A percentile compares a stretch with the other conserved stretches of the same genome.
phyloP scores from a whole-genome alignment of 2,329 filamentous ascomycete genomes.

The Stenocarpella maydis region DNA sequence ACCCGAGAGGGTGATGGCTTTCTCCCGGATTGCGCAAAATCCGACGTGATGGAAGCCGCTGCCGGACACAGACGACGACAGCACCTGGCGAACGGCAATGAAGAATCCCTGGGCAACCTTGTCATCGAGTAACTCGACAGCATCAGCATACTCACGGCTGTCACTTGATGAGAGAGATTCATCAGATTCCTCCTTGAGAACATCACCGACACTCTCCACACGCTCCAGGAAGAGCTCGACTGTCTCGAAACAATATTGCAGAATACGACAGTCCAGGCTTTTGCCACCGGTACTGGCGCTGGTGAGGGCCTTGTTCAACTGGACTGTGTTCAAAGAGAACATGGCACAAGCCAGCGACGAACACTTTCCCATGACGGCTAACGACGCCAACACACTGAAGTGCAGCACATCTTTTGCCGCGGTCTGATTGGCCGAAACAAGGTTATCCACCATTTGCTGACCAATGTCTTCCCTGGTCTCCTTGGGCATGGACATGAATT shows the following conservation, averaged over 20 bases:
- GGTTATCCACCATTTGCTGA: slow-evolving; percentile 55
- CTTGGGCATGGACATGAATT: slow-evolving; percentile 59
- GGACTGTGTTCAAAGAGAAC: slow-evolving; percentile 58
- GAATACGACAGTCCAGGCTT: slow-evolving; percentile 57
- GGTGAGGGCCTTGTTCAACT: slow-evolving; percentile 60
- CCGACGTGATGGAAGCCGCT: not conserved
- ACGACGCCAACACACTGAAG: slow-evolving; percentile 56
- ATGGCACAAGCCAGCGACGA: slow-evolving; percentile 55
- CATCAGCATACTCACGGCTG: slow-evolving; percentile 56
- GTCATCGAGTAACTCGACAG: slow-evolving; percentile 42
- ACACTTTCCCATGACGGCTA: slow-evolving; percentile 59
- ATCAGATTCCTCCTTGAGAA: slow-evolving; percentile 47
- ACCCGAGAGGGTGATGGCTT: slow-evolving; percentile 54
- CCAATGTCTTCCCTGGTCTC: slow-evolving; percentile 53
- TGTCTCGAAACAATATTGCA: slow-evolving; percentile 55
- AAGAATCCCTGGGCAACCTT: slow-evolving; percentile 30
- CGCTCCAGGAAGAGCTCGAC: slow-evolving; percentile 56
- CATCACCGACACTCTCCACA: slow-evolving; percentile 51
- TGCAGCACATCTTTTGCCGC: slow-evolving; percentile 62
- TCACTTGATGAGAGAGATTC: slow-evolving; percentile 40
- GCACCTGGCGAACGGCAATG: slow-evolving; percentile 22
- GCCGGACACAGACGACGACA: slow-evolving; percentile 1
- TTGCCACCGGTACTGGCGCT: slow-evolving; percentile 53
- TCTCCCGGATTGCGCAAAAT: slow-evolving; percentile 42
- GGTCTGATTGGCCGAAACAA: slow-evolving; percentile 61